Evolutionary conservation across 371 early-diverging fungal species (phyloP), one percentile per base, ranked within the genome.

Genomic region (Rhizopus stolonifer): DNA sequence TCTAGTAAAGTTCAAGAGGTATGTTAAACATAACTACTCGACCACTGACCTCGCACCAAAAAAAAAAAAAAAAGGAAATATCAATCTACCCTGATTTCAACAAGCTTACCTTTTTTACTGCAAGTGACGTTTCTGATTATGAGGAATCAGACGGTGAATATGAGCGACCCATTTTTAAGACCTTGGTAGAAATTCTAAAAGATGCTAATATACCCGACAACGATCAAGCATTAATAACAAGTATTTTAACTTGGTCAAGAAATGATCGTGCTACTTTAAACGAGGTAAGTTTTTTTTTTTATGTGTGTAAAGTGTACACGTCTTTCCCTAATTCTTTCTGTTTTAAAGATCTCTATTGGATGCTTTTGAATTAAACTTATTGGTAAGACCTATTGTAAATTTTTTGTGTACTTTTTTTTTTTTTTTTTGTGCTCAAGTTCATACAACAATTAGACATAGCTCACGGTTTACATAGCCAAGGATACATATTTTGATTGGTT

Each of bases 41-140:
- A 26, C 34, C 6, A 18, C 23, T n/a, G 26, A 18, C 40, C 34
- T 19, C 8, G 9, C n/a, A n/a, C n/a, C n/a, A n/a, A n/a, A n/a
- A n/a, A n/a, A n/a, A n/a, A n/a, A 29, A 29, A 29, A 7, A 17
- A 11, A 50, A 77, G 77, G 77, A 73, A 58, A 63, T 79, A 59
- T 19, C 29, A 2, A 21, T 42, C 4, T 74, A 67, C 32, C 75
- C 75, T 13, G 79, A 79, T 43, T 45, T 59, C 4, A 61, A 70
- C 46, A 79, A 79, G 18, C 46, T 79, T 21, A 46, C 57, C 3
- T 79, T 79, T 44, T 74, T 79, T 46, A 44, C 47, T 24, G 44
- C 38, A 9, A 49, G 49, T 18, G 22, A 22, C 15, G 54, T 52
- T 23, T 38, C 14, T 24, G 45, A 29, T 46, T 43, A 24, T 18